These are phyloP conservation scores for Dipsacomyces acuminosporus DNA, from an alignment of 371 early-diverging fungal species.

Conservation along the genomic window DNA sequence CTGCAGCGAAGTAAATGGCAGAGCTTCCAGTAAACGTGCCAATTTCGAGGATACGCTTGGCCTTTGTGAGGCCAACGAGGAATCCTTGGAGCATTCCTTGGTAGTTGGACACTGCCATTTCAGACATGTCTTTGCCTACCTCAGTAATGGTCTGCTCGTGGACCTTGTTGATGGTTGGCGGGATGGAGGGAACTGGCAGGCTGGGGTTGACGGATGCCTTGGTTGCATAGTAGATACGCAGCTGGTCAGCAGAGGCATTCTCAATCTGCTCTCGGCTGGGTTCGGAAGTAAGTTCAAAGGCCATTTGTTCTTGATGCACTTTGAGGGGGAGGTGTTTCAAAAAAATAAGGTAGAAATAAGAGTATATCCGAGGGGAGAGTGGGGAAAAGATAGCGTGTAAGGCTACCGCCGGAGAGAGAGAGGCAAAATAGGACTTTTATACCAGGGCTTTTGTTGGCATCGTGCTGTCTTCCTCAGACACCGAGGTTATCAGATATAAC, in stretches of 20 bases:
- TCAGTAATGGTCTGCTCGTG: neutral
- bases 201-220: constrained; percentile 1
- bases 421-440: too few relatives aligned
- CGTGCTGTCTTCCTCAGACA: too few relatives aligned
- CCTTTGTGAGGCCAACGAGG: neutral
- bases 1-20: neutral
- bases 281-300: neutral
- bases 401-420: too few relatives aligned
- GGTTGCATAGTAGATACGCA: constrained; percentile 24
- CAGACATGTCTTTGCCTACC: neutral
- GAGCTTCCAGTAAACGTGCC: constrained; percentile 5
- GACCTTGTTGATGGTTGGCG: neutral
- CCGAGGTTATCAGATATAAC: too few relatives aligned
- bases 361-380: too few relatives aligned
- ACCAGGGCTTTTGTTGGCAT: too few relatives aligned
- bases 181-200: neutral
- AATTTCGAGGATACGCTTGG: constrained; percentile 3
- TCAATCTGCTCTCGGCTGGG: constrained; percentile 5
- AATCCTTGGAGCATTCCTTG: neutral
- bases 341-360: neutral
- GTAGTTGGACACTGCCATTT: neutral
- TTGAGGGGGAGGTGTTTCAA: too few relatives aligned
- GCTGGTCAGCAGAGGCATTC: constrained; percentile 7
- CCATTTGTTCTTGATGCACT: neutral
- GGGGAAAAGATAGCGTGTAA: too few relatives aligned